Conservation (phyloP, 805 yeast genomes). For the Lachancea waltii region DNA sequence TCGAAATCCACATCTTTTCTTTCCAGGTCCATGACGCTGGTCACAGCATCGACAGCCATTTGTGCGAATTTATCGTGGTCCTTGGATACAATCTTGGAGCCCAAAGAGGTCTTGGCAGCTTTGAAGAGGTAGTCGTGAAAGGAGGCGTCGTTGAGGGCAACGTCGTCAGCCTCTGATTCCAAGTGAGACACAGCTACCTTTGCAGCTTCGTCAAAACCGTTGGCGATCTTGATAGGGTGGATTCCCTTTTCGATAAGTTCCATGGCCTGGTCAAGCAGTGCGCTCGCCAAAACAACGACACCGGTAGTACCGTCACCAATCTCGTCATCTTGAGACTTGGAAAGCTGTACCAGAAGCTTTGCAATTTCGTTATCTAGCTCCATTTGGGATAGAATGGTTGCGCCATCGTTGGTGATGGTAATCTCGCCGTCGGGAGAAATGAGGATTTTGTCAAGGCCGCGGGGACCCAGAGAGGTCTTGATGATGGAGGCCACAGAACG, state of each 20-base stretch:
- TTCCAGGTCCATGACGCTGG: conserved; percentile 84
- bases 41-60: conserved; percentile 95
- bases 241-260: conserved; percentile 95
- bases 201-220: conserved; percentile 96
- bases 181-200: conserved; percentile 76
- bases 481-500: conserved; percentile 89
- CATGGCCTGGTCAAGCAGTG: conserved; percentile 86
- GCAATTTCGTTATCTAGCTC: conserved; percentile 95
- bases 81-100: conserved; percentile 92
- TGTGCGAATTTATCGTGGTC: conserved; percentile 88
- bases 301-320: conserved; percentile 99
- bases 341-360: conserved; percentile 85
- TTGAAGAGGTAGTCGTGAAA: conserved; percentile 54
- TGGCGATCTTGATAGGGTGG: conserved; percentile 94
- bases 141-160: conserved; percentile 32
- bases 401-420: conserved; percentile 97
- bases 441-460: conserved; percentile 95
- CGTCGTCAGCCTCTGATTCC: conserved; percentile 67
- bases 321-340: conserved; percentile 95
- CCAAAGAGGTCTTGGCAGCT: conserved; percentile 92
- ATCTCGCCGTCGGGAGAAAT: conserved; percentile 96
- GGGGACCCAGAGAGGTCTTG: conserved; percentile 90
- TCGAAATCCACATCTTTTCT: conserved; percentile 97
- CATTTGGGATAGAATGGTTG: conserved; percentile 93
- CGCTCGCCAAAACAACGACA: conserved; percentile 94